A percentile compares a stretch with the other conserved stretches of the same genome.
Evolutionary conservation across 2,329 filamentous ascomycete genomes (phyloP).

Genomic region (Elsinoe arachidis): DNA sequence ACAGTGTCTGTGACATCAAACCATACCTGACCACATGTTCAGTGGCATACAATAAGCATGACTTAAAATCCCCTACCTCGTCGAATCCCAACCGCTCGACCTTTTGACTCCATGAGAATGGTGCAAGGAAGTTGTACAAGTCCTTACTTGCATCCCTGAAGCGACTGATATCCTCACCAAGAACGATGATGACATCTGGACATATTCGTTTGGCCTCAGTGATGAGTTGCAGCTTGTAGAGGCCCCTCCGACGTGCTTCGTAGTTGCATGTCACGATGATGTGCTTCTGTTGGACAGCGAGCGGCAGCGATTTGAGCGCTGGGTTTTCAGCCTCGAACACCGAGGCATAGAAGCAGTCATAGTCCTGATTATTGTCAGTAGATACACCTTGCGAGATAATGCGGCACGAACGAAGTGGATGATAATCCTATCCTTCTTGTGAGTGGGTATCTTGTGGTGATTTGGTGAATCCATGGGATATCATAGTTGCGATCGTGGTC

Average conservation of each 20-base stretch:
- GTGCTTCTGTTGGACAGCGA: constrained; percentile 87
- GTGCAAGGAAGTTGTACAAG: constrained; percentile 63
- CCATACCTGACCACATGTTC: constrained; percentile 42
- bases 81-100: constrained; percentile 83
- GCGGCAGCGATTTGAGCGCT: constrained; percentile 58
- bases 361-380: constrained; percentile 44
- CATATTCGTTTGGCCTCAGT: constrained; percentile 70
- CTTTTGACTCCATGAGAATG: constrained; percentile 67
- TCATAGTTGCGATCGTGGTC: neutral
- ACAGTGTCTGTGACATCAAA: constrained; percentile 81
- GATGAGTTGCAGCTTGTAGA: constrained; percentile 78
- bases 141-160: constrained; percentile 82
- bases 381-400: constrained; percentile 15
- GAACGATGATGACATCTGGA: constrained; percentile 74
- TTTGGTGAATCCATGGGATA: constrained; percentile 6
- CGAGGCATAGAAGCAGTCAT: constrained; percentile 91
- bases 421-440: constrained; percentile 60
- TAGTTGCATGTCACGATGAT: constrained; percentile 94
- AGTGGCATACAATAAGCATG: neutral
- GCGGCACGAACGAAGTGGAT: constrained; percentile 61
- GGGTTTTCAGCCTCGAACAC: constrained; percentile 79
- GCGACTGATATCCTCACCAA: constrained; percentile 75
- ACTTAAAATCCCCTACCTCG: constrained; percentile 49
- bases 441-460: constrained; percentile 19
- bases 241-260: constrained; percentile 61